Evolutionary conservation across 2,329 filamentous ascomycete genomes (phyloP).

Genomic region (Stagonosporopsis rhizophila): DNA sequence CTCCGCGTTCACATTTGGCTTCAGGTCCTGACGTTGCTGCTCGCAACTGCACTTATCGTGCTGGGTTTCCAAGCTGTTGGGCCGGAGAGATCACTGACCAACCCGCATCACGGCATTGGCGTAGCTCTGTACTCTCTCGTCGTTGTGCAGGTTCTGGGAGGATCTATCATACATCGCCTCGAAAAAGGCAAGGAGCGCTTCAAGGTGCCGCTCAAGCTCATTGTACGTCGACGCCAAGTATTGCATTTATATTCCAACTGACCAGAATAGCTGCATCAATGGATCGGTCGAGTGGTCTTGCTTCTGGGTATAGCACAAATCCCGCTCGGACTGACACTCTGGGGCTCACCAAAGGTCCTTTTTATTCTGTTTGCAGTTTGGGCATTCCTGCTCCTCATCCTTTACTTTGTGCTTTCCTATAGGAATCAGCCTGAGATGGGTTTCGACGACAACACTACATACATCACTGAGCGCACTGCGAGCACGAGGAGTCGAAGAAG

Average conservation of each 20-base stretch:
- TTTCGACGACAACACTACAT: slow-evolving; percentile 65
- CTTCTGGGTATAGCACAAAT: slow-evolving; percentile 87
- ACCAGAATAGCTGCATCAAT: slow-evolving; percentile 78
- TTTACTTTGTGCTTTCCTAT: slow-evolving; percentile 84
- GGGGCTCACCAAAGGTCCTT: slow-evolving; percentile 83
- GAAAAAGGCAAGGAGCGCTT: slow-evolving; percentile 61
- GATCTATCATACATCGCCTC: slow-evolving; percentile 66
- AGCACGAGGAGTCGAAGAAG: slow-evolving; percentile 48
- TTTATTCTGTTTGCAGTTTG: slow-evolving; percentile 88
- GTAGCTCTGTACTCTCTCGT: slow-evolving; percentile 78
- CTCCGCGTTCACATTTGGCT: slow-evolving; percentile 76
- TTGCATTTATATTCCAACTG: slow-evolving; percentile 7
- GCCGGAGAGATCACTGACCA: slow-evolving; percentile 72
- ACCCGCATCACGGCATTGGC: slow-evolving; percentile 86
- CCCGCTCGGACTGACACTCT: slow-evolving; percentile 86
- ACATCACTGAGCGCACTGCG: slow-evolving; percentile 63
- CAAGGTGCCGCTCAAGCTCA: slow-evolving; percentile 64
- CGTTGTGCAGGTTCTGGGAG: slow-evolving; percentile 73
- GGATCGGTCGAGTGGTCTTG: slow-evolving; percentile 79
- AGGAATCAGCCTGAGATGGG: slow-evolving; percentile 63
- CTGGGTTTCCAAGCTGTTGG: slow-evolving; percentile 82
- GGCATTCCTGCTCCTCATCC: slow-evolving; percentile 72
- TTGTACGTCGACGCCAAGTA: slow-evolving; percentile 52
- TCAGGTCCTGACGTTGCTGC: slow-evolving; percentile 70
- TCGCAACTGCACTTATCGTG: slow-evolving; percentile 75